These are phyloP conservation scores for Talaromyces sp. DNA, from an alignment of 2,329 filamentous ascomycete species.

Conservation along the genomic window DNA sequence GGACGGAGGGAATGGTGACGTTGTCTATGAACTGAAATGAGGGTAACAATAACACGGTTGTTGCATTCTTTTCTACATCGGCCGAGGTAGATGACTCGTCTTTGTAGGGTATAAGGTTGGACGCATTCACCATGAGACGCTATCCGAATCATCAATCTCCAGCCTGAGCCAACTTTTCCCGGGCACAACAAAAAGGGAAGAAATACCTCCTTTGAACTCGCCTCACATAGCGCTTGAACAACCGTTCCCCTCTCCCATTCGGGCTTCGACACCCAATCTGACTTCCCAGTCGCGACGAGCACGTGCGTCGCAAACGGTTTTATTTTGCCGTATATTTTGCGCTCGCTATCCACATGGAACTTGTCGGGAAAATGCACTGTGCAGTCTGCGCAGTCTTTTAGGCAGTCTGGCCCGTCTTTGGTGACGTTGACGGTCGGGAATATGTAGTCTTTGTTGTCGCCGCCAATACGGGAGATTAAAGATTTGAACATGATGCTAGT, in stretches of 20 bases:
- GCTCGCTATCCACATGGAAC: slow-evolving; percentile 32
- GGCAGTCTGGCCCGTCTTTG: slow-evolving; percentile 34
- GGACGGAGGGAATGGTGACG: slow-evolving; percentile 63
- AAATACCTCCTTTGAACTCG: slow-evolving; percentile 50
- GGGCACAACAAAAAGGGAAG: neutral
- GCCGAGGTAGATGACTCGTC: slow-evolving; percentile 3
- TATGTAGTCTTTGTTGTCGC: slow-evolving; percentile 27
- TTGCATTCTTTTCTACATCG: slow-evolving; percentile 44
- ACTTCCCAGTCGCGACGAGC: slow-evolving; percentile 37
- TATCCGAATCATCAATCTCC: slow-evolving; percentile 15
- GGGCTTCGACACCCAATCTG: slow-evolving; percentile 37
- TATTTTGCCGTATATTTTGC: slow-evolving; percentile 35
- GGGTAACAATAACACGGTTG: slow-evolving; percentile 74
- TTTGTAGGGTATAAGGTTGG: slow-evolving; percentile 29
- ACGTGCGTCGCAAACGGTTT: slow-evolving; percentile 36
- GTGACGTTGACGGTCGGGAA: slow-evolving; percentile 36
- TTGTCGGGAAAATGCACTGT: slow-evolving; percentile 34
- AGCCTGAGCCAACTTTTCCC: neutral
- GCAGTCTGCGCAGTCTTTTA: slow-evolving; percentile 36
- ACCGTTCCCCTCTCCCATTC: slow-evolving; percentile 46
- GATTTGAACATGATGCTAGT: slow-evolving; percentile 29
- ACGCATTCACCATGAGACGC: slow-evolving; percentile 37
- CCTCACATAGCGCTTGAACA: slow-evolving; percentile 46
- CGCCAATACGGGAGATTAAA: slow-evolving; percentile 28
- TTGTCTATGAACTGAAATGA: slow-evolving; percentile 76